Evolutionary conservation across 2,329 filamentous ascomycete genomes (phyloP).

Genomic region (Curvularia sp.): DNA sequence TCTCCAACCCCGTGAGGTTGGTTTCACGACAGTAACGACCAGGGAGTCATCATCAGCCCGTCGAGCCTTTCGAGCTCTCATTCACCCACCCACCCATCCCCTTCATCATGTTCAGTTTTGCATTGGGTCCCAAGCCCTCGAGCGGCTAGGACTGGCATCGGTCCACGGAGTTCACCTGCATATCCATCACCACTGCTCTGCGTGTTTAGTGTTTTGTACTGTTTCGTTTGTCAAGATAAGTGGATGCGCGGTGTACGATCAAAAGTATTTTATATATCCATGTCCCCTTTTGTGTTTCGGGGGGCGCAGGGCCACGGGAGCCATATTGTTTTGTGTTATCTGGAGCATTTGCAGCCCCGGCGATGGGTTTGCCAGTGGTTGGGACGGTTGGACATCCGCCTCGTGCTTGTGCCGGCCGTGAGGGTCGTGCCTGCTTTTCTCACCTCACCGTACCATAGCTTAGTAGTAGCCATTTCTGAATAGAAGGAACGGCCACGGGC

Average conservation of each 20-base stretch:
- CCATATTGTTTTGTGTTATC: conserved; percentile 18
- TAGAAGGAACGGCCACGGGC: conserved; percentile 31
- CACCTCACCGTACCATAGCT: conserved; percentile 19
- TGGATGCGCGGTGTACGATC: conserved; percentile 37
- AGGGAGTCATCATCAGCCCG: conserved; percentile 15
- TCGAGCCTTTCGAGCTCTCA: conserved; percentile 16
- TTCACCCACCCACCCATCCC: conserved; percentile 2
- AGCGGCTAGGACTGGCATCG: conserved; percentile 22
- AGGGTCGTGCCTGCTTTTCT: conserved; percentile 27
- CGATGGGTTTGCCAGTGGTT: conserved; percentile 26
- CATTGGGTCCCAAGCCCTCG: conserved; percentile 17
- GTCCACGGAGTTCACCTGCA: conserved; percentile 36
- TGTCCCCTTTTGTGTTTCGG: conserved; percentile 28
- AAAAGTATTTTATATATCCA: conserved; percentile 44
- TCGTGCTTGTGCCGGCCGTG: conserved; percentile 28
- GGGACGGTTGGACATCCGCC: conserved; percentile 30
- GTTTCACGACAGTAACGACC: conserved; percentile 30
- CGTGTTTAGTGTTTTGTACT: conserved; percentile 29
- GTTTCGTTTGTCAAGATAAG: conserved; percentile 30
- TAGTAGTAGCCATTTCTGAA: conserved; percentile 30
- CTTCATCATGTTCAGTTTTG: conserved; percentile 13
- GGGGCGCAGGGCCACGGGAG: not conserved
- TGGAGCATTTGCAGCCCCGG: conserved; percentile 32
- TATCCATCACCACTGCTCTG: conserved; percentile 26
- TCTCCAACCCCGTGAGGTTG: conserved; percentile 17